A percentile compares a stretch with the other conserved stretches of the same genome.
Conservation (phyloP, 805 yeast genomes). For the Saturnispora diversa region DNA sequence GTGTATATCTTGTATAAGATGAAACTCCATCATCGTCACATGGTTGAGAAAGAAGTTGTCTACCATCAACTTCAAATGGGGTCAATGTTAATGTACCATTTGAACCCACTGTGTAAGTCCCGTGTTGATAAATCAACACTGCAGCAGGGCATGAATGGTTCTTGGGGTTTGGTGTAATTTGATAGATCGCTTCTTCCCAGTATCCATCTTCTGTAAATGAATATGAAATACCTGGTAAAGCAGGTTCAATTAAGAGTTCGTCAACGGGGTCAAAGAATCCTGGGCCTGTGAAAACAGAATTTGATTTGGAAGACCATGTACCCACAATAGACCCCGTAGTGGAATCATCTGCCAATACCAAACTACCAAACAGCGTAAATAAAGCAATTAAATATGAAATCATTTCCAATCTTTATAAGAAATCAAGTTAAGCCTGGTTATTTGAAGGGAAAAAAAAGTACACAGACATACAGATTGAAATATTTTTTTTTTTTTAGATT, state of each 20-base stretch:
- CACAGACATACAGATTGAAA: no score
- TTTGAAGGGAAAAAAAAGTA: not conserved
- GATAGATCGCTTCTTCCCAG: constrained; percentile 84
- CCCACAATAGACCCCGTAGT: constrained; percentile 46
- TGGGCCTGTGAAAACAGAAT: constrained; percentile 94
- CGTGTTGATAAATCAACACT: constrained; percentile 81
- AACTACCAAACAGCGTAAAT: not conserved
- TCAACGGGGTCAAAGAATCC: constrained; percentile 94
- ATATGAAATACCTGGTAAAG: constrained; percentile 86
- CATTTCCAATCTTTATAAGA: no score
- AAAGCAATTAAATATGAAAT: not conserved
- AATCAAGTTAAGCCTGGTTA: no score
- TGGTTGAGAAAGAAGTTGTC: constrained; percentile 84
- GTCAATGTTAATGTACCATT: constrained; percentile 64
- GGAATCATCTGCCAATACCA: constrained; percentile 10
- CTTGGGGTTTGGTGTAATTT: constrained; percentile 59
- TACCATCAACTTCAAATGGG: constrained; percentile 83
- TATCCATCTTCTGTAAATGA: constrained; percentile 90
- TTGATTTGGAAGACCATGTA: constrained; percentile 93
- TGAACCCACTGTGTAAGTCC: constrained; percentile 52
- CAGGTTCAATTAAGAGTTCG: constrained; percentile 90
- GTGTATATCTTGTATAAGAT: constrained; percentile 63
- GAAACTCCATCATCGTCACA: constrained; percentile 60
- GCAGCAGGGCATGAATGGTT: constrained; percentile 83
- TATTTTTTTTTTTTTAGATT: no score